Base-by-base conservation (phyloP, 306 rosid species). In the peach (Prunus persica) region DNA sequence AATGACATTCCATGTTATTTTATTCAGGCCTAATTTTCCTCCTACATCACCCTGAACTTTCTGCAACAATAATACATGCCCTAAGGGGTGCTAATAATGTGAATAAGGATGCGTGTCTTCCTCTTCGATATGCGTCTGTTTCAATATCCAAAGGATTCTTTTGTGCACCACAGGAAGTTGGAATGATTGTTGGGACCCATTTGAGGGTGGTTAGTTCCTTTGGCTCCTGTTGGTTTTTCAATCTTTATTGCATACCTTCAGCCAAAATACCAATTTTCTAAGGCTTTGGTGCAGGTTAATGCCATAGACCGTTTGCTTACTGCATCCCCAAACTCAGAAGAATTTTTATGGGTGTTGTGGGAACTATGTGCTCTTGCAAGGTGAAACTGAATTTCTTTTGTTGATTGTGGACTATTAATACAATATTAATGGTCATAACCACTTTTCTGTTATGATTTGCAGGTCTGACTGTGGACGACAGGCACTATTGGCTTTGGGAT, bases 391-490 rank as follows among this genome's bases (percentile, higher is more conserved):
- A 66, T 63, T 72, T 56, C 25, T 64, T 70, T 76, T 67, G 24
- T 32, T 57, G 28, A 62, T 79, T 73, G 47, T 71, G 65, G 3
- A 57, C 58, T 66, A 73, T 41, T 46, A 47, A 38, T 34, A 7
- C 47, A 64, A 49, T 43, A 61, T 58, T 51, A 57, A 80, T 75
- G 54, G 77, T 76, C 77, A 60, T 81, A 74, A 28, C 64, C 16
- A 58, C 65, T 72, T 22, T 67, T 79, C 55, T 70, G n/a, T 75
- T 86, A 5, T 65, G 69, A 68, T 86, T 78, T 85, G 81, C 88
- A 95, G 99, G 86, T 89, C 96, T 79, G 89, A 90, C 78, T 95
- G 99, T 83, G 99, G 99, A 72, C 95, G 91, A 51, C 93, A 92
- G 80, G 97, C 99, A 71, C 80, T 95, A 82, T 85, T 86, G 83